Evolutionary conservation across 2,329 filamentous ascomycete genomes (phyloP), one percentile per base, ranked within the genome.

Genomic region (Metarhizium robertsii): DNA sequence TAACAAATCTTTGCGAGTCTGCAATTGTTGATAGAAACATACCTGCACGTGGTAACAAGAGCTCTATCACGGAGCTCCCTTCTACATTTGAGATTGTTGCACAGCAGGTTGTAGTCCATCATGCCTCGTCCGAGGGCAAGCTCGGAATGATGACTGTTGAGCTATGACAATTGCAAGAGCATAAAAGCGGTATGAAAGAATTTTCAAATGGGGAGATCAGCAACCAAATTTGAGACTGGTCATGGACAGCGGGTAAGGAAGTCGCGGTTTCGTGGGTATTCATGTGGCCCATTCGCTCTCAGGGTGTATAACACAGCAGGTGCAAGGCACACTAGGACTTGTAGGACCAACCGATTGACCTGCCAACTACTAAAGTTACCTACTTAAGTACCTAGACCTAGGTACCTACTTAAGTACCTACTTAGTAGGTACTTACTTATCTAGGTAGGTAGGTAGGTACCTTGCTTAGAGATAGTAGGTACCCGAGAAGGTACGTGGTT

Each of bases 21-120:
- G 10, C 25, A 48, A 30, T 14, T 16, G 3, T 16, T 4, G 3
- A 10, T 14, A 5, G 20, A 25, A 18, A 53, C 62, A 32, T 52
- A 88, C 90, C 87, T 90, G 81, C 92, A 97, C 14, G 88, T 94
- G 4, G 92, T 96, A 38, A 96, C 90, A 1, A 96, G 79, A 11
- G 90, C 92, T 59, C 80, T 78, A 45, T 88, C 83, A 38, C 75
- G 77, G 38, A 96, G 78, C 60, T 85, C 80, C 45, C 74, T 75
- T 50, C 89, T 81, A 65, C 92, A 96, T 58, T 85, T 87, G 40
- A 92, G 76, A 32, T 83, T 80, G 67, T 96, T 96, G 75, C 92
- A 96, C 40, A 83, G 80, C 29, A 96, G 74, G 25, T 77, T 73
- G 57, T 86, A 81, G 56, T 95, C 89, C 88, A 95, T 94, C 20